A percentile compares a stretch with the other conserved stretches of the same genome.
phyloP scores from a whole-genome alignment of 169 alveolate genomes.

The Hammondia hammondi region DNA sequence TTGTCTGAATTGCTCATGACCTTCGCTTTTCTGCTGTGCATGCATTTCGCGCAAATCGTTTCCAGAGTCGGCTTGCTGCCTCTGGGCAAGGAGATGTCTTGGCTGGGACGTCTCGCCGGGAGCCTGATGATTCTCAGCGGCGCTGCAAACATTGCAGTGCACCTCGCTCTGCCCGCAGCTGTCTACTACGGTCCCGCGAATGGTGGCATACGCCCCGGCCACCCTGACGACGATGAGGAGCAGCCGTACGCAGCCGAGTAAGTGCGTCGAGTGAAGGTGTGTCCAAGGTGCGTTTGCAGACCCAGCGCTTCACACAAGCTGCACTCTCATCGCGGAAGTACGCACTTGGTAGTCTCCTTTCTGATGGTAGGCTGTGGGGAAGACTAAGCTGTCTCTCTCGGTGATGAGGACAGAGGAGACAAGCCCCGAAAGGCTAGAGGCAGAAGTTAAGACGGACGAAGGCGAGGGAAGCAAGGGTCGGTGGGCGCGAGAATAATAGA shows the following conservation, averaged over 20 bases:
- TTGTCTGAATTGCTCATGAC: neutral
- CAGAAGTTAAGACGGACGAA: too few species aligned
- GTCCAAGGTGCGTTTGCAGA: too few species aligned
- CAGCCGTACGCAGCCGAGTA: conserved; percentile 20
- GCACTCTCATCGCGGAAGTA: too few species aligned
- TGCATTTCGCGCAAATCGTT: neutral
- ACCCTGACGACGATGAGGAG: neutral
- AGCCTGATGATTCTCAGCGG: conserved; percentile 52
- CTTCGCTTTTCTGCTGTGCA: neutral
- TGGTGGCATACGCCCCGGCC: neutral
- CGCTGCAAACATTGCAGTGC: conserved; percentile 42
- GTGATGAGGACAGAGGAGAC: too few species aligned
- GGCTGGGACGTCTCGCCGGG: conserved; percentile 56
- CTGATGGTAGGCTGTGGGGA: too few species aligned
- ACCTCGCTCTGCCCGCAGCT: conserved; percentile 43
- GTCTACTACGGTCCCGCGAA: neutral
- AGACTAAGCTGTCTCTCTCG: too few species aligned
- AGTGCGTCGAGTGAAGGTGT: neutral
- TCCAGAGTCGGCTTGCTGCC: conserved; percentile 64
- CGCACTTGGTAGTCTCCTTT: too few species aligned
- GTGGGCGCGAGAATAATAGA: too few species aligned
- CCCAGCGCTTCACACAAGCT: too few species aligned
- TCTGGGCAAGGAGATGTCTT: conserved; percentile 57
- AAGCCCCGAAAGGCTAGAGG: too few species aligned
- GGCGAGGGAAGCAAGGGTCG: too few species aligned